These are phyloP conservation scores for Trebouxia sp. DNA, from an alignment of 139 green algal genomes.

Conservation along the genomic window DNA sequence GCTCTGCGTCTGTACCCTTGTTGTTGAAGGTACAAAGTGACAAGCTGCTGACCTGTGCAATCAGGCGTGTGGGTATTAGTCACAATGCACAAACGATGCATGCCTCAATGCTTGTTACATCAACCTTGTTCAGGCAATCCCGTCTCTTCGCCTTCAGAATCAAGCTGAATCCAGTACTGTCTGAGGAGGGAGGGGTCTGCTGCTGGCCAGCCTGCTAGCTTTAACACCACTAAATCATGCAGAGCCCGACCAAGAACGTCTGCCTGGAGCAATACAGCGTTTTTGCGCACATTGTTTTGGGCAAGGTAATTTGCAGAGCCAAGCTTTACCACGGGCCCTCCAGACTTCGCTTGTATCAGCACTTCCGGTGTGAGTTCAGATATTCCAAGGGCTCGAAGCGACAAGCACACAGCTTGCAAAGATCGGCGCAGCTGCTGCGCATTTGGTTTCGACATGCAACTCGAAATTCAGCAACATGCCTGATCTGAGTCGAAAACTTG, in stretches of 20 bases:
- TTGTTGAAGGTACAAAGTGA: neutral
- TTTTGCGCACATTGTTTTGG: neutral
- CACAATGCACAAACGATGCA: too few species aligned
- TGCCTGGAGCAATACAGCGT: neutral
- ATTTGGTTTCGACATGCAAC: neutral
- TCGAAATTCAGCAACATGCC: neutral
- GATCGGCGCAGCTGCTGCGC: neutral
- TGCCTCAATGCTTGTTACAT: too few species aligned
- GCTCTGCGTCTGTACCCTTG: neutral
- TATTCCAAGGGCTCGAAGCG: neutral
- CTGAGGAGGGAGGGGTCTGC: neutral
- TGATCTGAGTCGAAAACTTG: neutral
- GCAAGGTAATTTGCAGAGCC: too few species aligned
- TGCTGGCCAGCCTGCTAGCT: neutral
- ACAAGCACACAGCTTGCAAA: neutral
- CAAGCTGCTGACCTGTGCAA: slow-evolving; percentile 17
- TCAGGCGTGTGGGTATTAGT: too few species aligned
- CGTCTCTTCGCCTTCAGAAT: neutral
- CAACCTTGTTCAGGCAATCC: neutral
- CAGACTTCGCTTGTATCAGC: neutral
- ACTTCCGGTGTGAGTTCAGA: neutral
- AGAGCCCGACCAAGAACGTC: neutral
- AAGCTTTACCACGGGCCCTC: neutral
- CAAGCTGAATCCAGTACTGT: neutral
- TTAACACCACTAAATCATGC: slow-evolving; percentile 15